Base-by-base conservation (phyloP, 2,329 filamentous ascomycete species). In the Keithomyces neogunnii region DNA sequence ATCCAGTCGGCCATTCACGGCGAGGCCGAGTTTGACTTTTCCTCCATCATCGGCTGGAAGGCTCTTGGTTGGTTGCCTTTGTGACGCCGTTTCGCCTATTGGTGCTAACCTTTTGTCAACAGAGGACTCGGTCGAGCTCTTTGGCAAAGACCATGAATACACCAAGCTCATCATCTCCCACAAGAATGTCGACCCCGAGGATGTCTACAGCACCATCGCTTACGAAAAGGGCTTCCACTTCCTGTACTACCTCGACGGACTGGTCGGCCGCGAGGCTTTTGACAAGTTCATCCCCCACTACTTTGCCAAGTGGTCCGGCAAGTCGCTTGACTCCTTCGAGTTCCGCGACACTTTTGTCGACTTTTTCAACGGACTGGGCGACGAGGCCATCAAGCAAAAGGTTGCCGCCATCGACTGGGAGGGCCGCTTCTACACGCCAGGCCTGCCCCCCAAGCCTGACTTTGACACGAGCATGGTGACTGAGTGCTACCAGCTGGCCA, bases 171-270 rank as follows among this genome's bases (percentile, higher is more conserved):
- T 96, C 58, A 80, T 91, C 54, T 84, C 89, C 65, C 84, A 97
- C 56, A 88, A 92, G 64, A 89, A 89, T 52, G 85, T 93, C 58
- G 92, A 97, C 61, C 93, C 93, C 0, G 93, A 97, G 66, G 93
- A 99, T 67, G 88, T 92, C 1, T 99, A 97, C 72, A 95, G 88
- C 59, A 87, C 82, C 30, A 77, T 97, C 35, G 90, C 93, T 0
- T 99, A 99, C 62, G 92, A 97, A 66, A 97, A 99, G 71, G 92
- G 92, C 3, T 97, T 96, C 70, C 88, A 88, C 63, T 95, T 97
- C 68, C 76, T 99, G 45, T 96, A 90, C 68, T 85, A 91, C 61
- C 82, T 99, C 11, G 93, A 99, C 62, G 86, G 85, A 45, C 74
- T 96, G 1, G 78, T 97, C 3, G 88, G 89, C 36, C 86, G 88